Percentiles rank a stretch among this genome's conserved stretches.
phyloP scores from a whole-genome alignment of 1,139 yeast species.

The Zygoascus hellenicus region DNA sequence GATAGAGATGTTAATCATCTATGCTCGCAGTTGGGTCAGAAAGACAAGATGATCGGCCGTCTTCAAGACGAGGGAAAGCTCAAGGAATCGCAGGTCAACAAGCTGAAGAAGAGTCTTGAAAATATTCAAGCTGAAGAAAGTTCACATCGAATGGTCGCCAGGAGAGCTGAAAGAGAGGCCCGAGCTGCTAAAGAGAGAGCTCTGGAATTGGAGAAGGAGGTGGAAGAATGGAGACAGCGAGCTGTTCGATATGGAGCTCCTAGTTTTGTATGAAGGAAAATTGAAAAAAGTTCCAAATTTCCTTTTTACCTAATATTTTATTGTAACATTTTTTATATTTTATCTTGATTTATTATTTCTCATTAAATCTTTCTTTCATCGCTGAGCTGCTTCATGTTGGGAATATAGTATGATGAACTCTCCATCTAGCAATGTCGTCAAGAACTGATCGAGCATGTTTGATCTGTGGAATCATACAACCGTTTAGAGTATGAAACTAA shows the following conservation, averaged over 20 bases:
- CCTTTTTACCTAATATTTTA: neutral
- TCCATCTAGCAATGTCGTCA: conserved; percentile 41
- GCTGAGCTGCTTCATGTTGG: too few relatives aligned
- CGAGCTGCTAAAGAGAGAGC: conserved; percentile 51
- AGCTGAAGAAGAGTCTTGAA: conserved; percentile 37
- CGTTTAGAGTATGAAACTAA: conserved; percentile 44
- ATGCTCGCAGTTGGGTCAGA: conserved; percentile 24
- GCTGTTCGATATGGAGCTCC: conserved; percentile 26
- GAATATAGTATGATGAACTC: too few relatives aligned
- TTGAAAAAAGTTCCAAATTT: neutral
- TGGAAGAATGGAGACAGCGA: conserved; percentile 55
- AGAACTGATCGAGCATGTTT: conserved; percentile 91
- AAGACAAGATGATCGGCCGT: conserved; percentile 26
- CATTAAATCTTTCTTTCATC: neutral
- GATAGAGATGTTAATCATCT: conserved; percentile 32
- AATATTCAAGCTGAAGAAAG: conserved; percentile 42
- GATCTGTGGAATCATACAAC: conserved; percentile 91
- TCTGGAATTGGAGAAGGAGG: conserved; percentile 56
- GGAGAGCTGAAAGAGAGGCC: conserved; percentile 45
- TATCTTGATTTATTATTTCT: neutral
- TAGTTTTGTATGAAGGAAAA: conserved; percentile 4
- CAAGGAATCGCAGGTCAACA: conserved; percentile 35
- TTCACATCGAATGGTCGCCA: conserved; percentile 38
- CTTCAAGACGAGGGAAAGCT: conserved; percentile 31
- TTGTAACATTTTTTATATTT: neutral